phyloP scores from a whole-genome alignment of 768 basidiomycete species.

The Hortiboletus flavorubellus region DNA sequence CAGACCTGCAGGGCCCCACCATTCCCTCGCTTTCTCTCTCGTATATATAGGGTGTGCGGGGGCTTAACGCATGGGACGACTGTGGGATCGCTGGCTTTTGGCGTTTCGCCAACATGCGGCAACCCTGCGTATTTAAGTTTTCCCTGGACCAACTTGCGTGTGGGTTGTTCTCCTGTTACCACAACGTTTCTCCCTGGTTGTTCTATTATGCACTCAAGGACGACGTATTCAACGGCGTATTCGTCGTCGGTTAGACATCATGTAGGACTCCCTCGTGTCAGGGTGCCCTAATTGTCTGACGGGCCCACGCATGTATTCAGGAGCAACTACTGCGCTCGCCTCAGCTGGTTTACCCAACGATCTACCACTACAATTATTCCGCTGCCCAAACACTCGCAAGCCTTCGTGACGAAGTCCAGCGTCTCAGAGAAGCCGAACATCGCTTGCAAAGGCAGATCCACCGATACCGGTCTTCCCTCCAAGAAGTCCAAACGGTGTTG shows the following conservation, averaged over 20 bases:
- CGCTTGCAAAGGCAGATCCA: constrained; percentile 17
- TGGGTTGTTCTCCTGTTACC: constrained; percentile 14
- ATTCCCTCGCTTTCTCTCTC: neutral
- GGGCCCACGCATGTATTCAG: constrained; percentile 4
- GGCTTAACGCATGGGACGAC: constrained; percentile 16
- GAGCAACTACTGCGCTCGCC: constrained; percentile 7
- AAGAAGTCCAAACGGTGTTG: constrained; percentile 13
- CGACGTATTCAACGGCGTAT: constrained; percentile 7
- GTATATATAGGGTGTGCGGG: constrained; percentile 18
- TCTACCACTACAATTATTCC: constrained; percentile 17
- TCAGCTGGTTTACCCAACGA: constrained; percentile 6
- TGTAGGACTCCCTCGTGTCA: constrained; percentile 13
- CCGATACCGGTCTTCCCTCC: constrained; percentile 10
- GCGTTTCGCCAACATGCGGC: constrained; percentile 18
- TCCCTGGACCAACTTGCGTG: constrained; percentile 6
- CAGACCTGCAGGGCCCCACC: constrained; percentile 7
- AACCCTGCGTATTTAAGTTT: constrained; percentile 22
- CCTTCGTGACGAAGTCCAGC: constrained; percentile 20
- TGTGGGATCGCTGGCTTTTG: constrained; percentile 20
- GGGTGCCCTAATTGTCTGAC: constrained; percentile 6
- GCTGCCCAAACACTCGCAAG: constrained; percentile 15
- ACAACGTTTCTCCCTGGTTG: constrained; percentile 5
- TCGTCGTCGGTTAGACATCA: constrained; percentile 18
- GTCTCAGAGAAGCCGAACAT: constrained; percentile 14
- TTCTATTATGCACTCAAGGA: constrained; percentile 17